phyloP scores from a whole-genome alignment of 1,139 yeast genomes.

The Arxiozyma bovina region DNA sequence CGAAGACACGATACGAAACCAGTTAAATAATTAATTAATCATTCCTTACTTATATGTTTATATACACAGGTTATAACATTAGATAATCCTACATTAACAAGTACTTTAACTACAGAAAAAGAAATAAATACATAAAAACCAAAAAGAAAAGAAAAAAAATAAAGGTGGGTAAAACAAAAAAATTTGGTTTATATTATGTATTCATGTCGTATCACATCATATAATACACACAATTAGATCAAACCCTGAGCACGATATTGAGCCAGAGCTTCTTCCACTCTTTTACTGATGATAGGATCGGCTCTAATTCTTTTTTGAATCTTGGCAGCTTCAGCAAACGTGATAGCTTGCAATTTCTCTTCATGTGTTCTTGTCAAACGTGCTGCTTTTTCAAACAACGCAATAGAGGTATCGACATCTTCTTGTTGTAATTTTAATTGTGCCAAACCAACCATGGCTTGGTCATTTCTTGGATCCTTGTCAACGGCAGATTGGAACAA shows the following conservation, averaged over 20 bases:
- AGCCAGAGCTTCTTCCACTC: conserved; percentile 38
- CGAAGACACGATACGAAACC: conserved; percentile 4
- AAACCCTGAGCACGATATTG: conserved; percentile 28
- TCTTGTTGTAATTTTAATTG: conserved; percentile 83
- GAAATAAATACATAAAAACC: background rate
- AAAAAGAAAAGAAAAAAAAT: background rate
- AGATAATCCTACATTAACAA: background rate
- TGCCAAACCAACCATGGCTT: conserved; percentile 83
- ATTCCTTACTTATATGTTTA: background rate
- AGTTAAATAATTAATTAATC: background rate
- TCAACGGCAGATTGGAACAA: conserved; percentile 70
- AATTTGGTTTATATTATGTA: too few relatives aligned
- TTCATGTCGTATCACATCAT: too few relatives aligned
- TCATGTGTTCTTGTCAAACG: conserved; percentile 72
- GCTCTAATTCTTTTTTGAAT: conserved; percentile 65
- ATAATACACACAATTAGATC: conserved; percentile 5
- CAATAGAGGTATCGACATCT: conserved; percentile 72
- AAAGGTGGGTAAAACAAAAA: background rate
- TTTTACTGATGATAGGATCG: conserved; percentile 49
- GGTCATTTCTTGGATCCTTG: conserved; percentile 79
- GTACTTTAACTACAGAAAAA: background rate
- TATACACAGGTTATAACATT: background rate
- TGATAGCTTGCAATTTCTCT: conserved; percentile 86
- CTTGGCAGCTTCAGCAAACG: conserved; percentile 86
- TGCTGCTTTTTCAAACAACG: conserved; percentile 73